Percentiles rank a stretch among this genome's conserved stretches.
Conservation (phyloP, 768 basidiomycete genomes). For the Lactarius indigo region DNA sequence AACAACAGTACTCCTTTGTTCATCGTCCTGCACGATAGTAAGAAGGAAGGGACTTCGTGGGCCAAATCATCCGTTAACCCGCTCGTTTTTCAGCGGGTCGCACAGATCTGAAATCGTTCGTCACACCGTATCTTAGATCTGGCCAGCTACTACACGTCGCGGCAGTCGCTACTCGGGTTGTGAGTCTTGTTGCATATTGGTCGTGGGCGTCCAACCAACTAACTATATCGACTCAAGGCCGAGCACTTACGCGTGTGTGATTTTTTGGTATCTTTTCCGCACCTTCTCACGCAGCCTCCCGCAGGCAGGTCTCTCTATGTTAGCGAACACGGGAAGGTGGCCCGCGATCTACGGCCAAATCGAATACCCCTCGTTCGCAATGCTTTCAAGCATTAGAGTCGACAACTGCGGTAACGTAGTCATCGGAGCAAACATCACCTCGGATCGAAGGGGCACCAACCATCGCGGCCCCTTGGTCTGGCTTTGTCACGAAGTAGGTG, state of each 20-base stretch:
- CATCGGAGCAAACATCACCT: slow-evolving; percentile 11
- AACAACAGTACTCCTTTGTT: neutral
- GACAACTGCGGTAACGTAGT: slow-evolving; percentile 14
- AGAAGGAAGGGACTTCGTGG: neutral
- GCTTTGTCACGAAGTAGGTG: slow-evolving; percentile 16
- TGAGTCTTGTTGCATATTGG: neutral
- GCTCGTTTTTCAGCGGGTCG: neutral
- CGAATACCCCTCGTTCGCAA: slow-evolving; percentile 5
- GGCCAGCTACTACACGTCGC: slow-evolving; percentile 14
- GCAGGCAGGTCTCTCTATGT: slow-evolving; percentile 12
- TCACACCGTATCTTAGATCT: slow-evolving; percentile 3
- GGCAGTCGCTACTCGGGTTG: slow-evolving; percentile 11
- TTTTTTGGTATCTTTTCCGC: neutral
- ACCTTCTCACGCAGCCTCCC: neutral
- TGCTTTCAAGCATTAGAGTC: slow-evolving; percentile 12
- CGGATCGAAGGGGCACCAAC: slow-evolving; percentile 1
- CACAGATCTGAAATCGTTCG: slow-evolving; percentile 7
- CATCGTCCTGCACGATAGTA: slow-evolving; percentile 7
- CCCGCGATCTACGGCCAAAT: slow-evolving; percentile 13
- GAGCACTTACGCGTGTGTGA: slow-evolving; percentile 8
- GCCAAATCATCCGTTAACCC: neutral
- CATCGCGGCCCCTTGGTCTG: slow-evolving; percentile 17
- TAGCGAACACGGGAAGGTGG: slow-evolving; percentile 10
- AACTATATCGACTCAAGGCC: neutral
- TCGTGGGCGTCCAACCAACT: neutral